These are phyloP conservation scores for Linnemannia exigua DNA, from an alignment of 192 early-diverging fungal genomes.

Conservation along the genomic window DNA sequence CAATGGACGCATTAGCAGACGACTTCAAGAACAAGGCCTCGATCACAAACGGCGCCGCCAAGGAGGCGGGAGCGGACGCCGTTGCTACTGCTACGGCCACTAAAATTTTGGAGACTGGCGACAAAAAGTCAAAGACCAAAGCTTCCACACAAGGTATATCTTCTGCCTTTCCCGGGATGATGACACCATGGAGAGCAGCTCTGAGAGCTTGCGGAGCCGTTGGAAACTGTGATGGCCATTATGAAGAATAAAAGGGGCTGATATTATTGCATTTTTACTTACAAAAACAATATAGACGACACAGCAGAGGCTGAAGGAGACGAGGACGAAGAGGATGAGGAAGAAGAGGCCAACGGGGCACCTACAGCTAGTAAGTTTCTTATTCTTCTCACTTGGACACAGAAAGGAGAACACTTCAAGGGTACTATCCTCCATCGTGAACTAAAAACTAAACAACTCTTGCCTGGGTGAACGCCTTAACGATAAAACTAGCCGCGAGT, in stretches of 20 bases:
- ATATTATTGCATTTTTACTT: no score
- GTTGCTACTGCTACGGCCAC: not conserved
- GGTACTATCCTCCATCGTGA: no score
- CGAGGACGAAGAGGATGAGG: constrained; percentile 25
- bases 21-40: constrained; percentile 15
- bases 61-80: not conserved
- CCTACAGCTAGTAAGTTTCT: constrained; percentile 9
- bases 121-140: constrained; percentile 26
- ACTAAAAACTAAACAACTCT: not conserved
- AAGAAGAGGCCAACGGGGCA: constrained; percentile 5
- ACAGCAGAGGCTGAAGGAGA: constrained; percentile 14
- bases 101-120: no score
- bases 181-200: not conserved
- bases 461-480: not conserved
- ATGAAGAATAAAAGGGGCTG: no score
- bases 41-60: not conserved
- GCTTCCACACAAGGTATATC: not conserved
- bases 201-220: no score
- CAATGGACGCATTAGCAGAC: constrained; percentile 29
- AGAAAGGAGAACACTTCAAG: no score
- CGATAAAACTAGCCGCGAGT: constrained; percentile 8
- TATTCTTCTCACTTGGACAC: not conserved
- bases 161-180: not conserved
- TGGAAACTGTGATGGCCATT: no score
- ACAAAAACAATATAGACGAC: not conserved